Evolutionary conservation across 1,284 basidiomycete species (phyloP), one percentile per base, ranked within the genome.

Genomic region (Cerioporus squamosus): DNA sequence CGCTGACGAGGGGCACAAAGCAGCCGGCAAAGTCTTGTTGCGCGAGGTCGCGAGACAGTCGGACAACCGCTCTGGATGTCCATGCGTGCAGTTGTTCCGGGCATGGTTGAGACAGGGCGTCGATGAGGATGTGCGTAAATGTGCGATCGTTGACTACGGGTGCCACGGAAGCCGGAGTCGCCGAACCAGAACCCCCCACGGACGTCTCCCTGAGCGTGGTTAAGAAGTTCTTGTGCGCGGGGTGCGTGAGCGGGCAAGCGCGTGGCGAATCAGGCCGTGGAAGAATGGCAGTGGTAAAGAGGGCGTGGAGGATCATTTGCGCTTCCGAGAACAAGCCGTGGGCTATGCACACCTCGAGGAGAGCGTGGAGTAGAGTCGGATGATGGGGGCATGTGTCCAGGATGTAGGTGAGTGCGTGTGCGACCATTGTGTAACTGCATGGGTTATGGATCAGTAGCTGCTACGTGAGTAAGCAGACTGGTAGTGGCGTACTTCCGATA

Each of bases 371-470:
- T 14, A 87, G 74, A 10, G 79, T 79, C 26, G 80, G 75, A 60
- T 83, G 72, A 47, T 72, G 77, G 5, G 76, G 72, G 58, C 81
- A 84, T 5, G 70, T 71, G 24, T 70, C 70, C 24, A 86, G 68
- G 22, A 84, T 73, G 44, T 84, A 66, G 22, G 72, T 74, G 7
- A 86, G 68, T 4, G 83, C 81, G 63, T 87, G 83, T 0, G 84
- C 77, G 3, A 80, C 63, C 22, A 86, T 59, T 17, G 80, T 73
- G 63, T 72, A 78, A 49, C 84, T 86, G 51, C 2, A 9, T 29
- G 8, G 48, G 29, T 26, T 17, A n/a, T 22, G 14, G 31, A 52
- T 10, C 10, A 47, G 47, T 14, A 36, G 26, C 4, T 15, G 15
- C 14, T n/a, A n/a, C n/a, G n/a, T n/a, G n/a, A n/a, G n/a, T n/a